Conservation (phyloP, 768 basidiomycete species). For the Leccinum pellstonianum region DNA sequence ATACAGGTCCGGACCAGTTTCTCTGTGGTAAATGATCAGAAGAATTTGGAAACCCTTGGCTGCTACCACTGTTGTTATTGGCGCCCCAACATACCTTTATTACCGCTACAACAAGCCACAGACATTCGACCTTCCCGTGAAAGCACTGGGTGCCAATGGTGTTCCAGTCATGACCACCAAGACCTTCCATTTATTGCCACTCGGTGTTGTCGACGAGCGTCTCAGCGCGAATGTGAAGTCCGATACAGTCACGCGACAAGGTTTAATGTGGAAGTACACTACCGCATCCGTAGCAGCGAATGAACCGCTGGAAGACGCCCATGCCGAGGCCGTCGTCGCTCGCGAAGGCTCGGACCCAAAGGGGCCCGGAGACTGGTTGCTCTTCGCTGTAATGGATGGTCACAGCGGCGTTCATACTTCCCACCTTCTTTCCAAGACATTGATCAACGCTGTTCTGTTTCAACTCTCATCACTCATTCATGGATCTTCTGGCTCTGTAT, state of each 20-base stretch:
- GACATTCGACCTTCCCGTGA: conserved; percentile 61
- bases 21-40: conserved; percentile 48
- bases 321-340: conserved; percentile 65
- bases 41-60: conserved; percentile 69
- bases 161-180: conserved; percentile 53
- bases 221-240: conserved; percentile 53
- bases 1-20: background rate
- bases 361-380: conserved; percentile 68
- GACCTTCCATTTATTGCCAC: conserved; percentile 55
- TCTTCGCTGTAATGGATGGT: conserved; percentile 91
- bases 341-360: conserved; percentile 60
- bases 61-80: conserved; percentile 52
- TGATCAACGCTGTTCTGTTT: conserved; percentile 81
- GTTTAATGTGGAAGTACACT: conserved; percentile 69
- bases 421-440: conserved; percentile 72
- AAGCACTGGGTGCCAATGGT: conserved; percentile 55
- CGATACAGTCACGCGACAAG: conserved; percentile 48
- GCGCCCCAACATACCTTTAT: conserved; percentile 58
- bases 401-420: conserved; percentile 87
- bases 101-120: conserved; percentile 47
- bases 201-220: conserved; percentile 53
- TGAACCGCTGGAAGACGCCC: conserved; percentile 88
- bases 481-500: conserved; percentile 31
- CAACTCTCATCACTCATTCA: conserved; percentile 62
- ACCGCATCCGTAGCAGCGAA: conserved; percentile 84